phyloP scores from a whole-genome alignment of 768 basidiomycete genomes.

The Mycena chlorophos region DNA sequence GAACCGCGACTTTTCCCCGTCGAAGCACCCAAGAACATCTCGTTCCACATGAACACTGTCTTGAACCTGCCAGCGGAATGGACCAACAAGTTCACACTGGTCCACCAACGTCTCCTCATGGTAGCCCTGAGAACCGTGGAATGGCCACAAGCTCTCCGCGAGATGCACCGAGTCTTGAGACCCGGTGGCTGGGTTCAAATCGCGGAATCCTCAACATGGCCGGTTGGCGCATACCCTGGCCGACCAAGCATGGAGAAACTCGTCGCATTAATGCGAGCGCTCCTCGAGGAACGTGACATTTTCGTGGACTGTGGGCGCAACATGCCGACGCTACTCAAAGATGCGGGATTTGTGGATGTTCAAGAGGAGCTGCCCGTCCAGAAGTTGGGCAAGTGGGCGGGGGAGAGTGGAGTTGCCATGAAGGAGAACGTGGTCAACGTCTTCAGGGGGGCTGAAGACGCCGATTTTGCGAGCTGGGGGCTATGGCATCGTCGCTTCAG shows the following conservation, averaged over 20 bases:
- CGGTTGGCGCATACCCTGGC: slow-evolving; percentile 1
- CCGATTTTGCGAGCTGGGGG: slow-evolving; percentile 11
- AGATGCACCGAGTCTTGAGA: slow-evolving; percentile 12
- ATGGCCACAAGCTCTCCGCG: slow-evolving; percentile 7
- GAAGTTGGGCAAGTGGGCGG: slow-evolving; percentile 11
- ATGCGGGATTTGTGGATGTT: slow-evolving; percentile 6
- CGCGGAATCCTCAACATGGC: not conserved
- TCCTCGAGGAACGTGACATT: not conserved
- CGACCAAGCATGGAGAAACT: not conserved
- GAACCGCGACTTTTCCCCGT: slow-evolving; percentile 9
- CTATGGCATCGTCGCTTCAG: slow-evolving; percentile 11
- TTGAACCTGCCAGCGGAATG: slow-evolving; percentile 10
- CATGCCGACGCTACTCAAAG: not conserved
- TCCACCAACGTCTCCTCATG: slow-evolving; percentile 16
- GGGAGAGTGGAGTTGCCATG: slow-evolving; percentile 9
- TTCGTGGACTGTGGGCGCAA: not conserved
- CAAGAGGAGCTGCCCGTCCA: slow-evolving; percentile 10
- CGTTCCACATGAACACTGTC: slow-evolving; percentile 7
- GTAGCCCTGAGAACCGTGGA: slow-evolving; percentile 1
- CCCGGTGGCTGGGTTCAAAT: slow-evolving; percentile 15
- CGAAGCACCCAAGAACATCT: slow-evolving; percentile 4
- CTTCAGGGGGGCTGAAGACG: slow-evolving; percentile 10
- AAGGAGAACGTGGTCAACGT: slow-evolving; percentile 2
- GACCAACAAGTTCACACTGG: slow-evolving; percentile 16
- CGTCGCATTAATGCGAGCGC: not conserved